phyloP scores from a whole-genome alignment of 768 basidiomycete genomes.

The Sarcodon aspratus region DNA sequence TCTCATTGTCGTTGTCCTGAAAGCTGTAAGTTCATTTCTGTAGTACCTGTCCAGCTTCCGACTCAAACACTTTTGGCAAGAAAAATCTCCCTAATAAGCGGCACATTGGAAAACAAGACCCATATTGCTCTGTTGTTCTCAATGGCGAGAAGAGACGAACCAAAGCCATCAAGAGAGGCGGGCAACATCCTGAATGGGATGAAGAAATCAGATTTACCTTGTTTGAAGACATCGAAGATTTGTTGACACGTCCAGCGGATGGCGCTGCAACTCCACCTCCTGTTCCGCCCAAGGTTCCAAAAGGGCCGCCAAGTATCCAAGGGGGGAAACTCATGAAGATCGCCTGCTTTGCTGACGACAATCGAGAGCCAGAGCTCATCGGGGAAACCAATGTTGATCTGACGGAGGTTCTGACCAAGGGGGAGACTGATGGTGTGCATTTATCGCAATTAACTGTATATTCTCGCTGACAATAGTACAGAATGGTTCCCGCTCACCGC shows the following conservation, averaged over 20 bases:
- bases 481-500: slow-evolving; percentile 90
- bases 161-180: slow-evolving; percentile 90
- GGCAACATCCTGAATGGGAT: slow-evolving; percentile 99
- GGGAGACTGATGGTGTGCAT: slow-evolving; percentile 87
- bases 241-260: slow-evolving; percentile 3
- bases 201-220: slow-evolving; percentile 93
- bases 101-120: slow-evolving; percentile 95
- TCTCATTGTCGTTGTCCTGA: slow-evolving; percentile 85
- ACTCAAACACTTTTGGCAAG: slow-evolving; percentile 22
- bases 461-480: slow-evolving; percentile 20
- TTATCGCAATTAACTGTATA: neutral
- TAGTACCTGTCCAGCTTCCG: neutral
- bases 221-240: slow-evolving; percentile 57
- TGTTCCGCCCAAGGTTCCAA: slow-evolving; percentile 50
- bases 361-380: slow-evolving; percentile 90
- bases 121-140: slow-evolving; percentile 75
- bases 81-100: slow-evolving; percentile 85
- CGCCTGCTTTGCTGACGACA: slow-evolving; percentile 90
- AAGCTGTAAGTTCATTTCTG: slow-evolving; percentile 58
- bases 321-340: slow-evolving; percentile 70
- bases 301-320: slow-evolving; percentile 37
- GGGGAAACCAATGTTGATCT: slow-evolving; percentile 86
- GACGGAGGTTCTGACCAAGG: slow-evolving; percentile 83
- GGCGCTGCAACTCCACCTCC: slow-evolving; percentile 49
- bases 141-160: slow-evolving; percentile 82